Conservation (phyloP, 2,329 filamentous ascomycete species). For the Colletotrichum chrysophilum region DNA sequence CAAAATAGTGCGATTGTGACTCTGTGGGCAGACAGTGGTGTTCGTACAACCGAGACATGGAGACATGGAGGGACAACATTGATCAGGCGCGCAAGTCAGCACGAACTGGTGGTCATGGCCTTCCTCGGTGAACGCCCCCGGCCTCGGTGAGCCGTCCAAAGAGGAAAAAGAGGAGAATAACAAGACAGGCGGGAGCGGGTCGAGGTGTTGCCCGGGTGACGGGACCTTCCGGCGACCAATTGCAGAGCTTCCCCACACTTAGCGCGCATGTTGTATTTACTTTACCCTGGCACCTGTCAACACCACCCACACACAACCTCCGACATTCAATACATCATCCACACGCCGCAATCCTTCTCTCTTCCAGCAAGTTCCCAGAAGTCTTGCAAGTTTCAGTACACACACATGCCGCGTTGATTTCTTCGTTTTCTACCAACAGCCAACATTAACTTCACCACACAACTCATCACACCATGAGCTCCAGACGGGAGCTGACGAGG, state of each 20-base stretch:
- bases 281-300: conserved; percentile 14
- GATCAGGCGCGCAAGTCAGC: no score
- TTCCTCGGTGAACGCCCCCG: background rate
- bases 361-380: background rate
- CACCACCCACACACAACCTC: background rate
- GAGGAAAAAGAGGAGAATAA: background rate
- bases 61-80: no score
- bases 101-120: background rate
- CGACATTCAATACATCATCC: background rate
- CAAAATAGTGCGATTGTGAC: no score
- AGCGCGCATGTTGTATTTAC: conserved; percentile 20
- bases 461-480: conserved; percentile 8
- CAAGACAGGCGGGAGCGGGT: background rate
- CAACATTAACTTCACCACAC: background rate
- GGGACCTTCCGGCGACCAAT: background rate
- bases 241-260: background rate
- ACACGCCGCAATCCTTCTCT: background rate
- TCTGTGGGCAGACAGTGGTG: no score
- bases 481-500: conserved; percentile 24
- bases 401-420: background rate
- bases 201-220: background rate
- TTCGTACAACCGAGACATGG: no score
- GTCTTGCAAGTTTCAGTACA: background rate
- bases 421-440: background rate
- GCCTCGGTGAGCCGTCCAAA: background rate